phyloP scores from a whole-genome alignment of 2,329 filamentous ascomycete genomes.

The Trichoderma sp. region DNA sequence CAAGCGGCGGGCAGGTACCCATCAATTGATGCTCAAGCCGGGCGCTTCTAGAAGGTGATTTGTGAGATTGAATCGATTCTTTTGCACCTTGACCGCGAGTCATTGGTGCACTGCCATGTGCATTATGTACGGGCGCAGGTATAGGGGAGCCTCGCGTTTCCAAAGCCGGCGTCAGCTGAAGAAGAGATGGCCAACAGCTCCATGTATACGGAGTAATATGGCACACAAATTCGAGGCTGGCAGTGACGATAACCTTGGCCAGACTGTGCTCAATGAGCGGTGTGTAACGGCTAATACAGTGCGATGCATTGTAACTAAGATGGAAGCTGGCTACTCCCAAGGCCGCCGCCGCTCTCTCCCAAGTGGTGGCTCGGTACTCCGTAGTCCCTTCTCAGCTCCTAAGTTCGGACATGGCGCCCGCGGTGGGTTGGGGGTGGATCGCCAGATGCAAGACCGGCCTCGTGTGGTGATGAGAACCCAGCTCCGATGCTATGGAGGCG shows the following conservation, averaged over 20 bases:
- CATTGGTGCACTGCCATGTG: neutral
- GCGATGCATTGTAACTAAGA: slow-evolving; percentile 16
- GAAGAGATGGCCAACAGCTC: neutral
- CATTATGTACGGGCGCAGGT: neutral
- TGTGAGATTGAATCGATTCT: neutral
- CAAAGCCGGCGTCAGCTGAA: neutral
- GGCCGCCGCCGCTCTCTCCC: neutral
- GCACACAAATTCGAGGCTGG: slow-evolving; percentile 22
- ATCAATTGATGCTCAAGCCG: neutral
- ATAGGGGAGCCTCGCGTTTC: neutral
- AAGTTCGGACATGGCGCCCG: slow-evolving; percentile 15
- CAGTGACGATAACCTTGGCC: slow-evolving; percentile 25
- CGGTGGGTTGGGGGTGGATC: slow-evolving; percentile 17
- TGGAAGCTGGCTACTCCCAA: neutral
- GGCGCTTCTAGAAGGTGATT: slow-evolving; percentile 8
- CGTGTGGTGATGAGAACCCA: neutral
- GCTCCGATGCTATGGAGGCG: slow-evolving; percentile 33
- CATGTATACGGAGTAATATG: neutral
- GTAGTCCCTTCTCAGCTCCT: slow-evolving; percentile 7
- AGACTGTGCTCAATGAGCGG: slow-evolving; percentile 22
- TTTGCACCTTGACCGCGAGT: neutral
- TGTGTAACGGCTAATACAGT: slow-evolving; percentile 28
- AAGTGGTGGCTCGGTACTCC: neutral
- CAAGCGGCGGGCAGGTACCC: neutral
- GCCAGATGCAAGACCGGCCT: slow-evolving; percentile 5